Evolutionary conservation across 192 early-diverging fungal genomes (phyloP).

Genomic region (Piromyces sp.): DNA sequence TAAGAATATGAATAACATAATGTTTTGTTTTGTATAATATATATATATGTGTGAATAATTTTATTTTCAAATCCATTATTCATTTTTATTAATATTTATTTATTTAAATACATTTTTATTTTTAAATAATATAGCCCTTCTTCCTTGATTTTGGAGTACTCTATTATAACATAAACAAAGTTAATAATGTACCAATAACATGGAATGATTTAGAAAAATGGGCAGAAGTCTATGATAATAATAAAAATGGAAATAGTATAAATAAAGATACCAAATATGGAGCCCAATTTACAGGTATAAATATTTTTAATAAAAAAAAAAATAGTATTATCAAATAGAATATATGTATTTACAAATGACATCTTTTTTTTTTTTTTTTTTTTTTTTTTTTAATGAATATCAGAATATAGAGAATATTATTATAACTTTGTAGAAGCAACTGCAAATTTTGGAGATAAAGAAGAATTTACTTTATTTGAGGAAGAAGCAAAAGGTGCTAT

Average conservation of each 20-base stretch:
- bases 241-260: too few species aligned
- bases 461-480: background rate
- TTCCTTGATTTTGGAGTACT: background rate
- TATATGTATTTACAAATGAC: too few species aligned
- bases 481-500: background rate
- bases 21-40: too few species aligned
- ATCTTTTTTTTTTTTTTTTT: too few species aligned
- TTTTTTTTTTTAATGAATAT: too few species aligned
- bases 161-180: background rate
- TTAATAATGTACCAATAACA: background rate
- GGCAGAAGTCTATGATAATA: too few species aligned
- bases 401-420: background rate
- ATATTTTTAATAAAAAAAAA: background rate
- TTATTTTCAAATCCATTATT: too few species aligned
- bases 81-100: too few species aligned
- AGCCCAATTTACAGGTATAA: background rate
- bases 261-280: background rate
- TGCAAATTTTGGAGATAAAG: background rate
- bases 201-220: background rate
- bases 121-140: background rate
- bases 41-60: too few species aligned
- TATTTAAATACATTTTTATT: too few species aligned
- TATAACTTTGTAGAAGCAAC: background rate
- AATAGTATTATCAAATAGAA: too few species aligned
- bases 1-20: too few species aligned